Conservation (phyloP, 306 rosid genomes). For the Rosa chinensis region DNA sequence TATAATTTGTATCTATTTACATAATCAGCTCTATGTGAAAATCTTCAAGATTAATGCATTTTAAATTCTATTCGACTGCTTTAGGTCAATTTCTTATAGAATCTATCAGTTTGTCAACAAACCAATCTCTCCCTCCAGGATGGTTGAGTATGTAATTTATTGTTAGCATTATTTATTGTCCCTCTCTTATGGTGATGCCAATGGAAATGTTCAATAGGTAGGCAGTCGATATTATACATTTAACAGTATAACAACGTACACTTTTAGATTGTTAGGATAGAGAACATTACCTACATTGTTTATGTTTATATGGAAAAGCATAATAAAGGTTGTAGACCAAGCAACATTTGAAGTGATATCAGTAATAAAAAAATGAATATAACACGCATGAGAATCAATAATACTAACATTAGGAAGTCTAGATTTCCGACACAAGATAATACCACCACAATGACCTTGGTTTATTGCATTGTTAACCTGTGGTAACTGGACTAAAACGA, state of each 20-base stretch:
- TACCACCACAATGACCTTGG: neutral
- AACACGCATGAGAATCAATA: too few species aligned
- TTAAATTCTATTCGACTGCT: neutral
- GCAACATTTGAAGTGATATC: too few species aligned
- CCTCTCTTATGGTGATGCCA: too few species aligned
- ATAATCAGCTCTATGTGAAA: conserved; percentile 2
- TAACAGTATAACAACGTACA: neutral
- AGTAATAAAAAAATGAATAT: too few species aligned
- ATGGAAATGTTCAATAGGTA: neutral
- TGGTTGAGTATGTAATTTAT: neutral
- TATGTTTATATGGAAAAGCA: too few species aligned
- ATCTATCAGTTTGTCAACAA: neutral
- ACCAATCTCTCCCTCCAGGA: neutral
- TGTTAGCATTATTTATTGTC: neutral
- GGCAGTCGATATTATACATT: neutral
- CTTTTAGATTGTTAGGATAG: neutral
- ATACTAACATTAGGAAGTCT: neutral
- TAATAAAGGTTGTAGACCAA: too few species aligned
- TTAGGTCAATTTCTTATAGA: neutral
- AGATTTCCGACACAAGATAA: too few species aligned
- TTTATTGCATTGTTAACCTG: neutral
- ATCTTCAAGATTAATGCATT: neutral
- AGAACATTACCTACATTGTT: neutral
- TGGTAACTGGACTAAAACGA: neutral
- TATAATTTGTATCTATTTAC: neutral